These are phyloP conservation scores for Chaetomiaceae sp. DNA, from an alignment of 2,329 filamentous ascomycete species.

Conservation along the genomic window DNA sequence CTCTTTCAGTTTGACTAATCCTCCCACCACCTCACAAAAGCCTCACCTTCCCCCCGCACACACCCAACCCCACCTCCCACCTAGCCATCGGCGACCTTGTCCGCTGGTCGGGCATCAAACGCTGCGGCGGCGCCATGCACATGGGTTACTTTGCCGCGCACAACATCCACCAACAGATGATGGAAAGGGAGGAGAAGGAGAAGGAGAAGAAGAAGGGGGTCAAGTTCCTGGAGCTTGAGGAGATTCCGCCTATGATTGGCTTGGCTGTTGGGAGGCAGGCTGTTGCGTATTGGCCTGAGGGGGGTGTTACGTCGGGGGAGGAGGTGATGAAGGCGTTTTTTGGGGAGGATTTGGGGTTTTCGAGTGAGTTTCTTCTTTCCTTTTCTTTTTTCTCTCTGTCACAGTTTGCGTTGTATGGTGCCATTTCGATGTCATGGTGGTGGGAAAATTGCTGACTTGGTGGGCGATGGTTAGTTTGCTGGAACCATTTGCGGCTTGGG, in stretches of 20 bases:
- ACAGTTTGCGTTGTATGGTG: background rate
- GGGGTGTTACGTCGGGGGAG: constrained; percentile 55
- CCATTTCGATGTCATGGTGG: background rate
- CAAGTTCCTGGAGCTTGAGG: constrained; percentile 44
- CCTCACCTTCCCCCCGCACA: constrained; percentile 48
- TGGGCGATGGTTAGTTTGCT: constrained; percentile 44
- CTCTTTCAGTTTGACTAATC: background rate
- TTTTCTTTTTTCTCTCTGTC: background rate
- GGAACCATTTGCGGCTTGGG: constrained; percentile 48
- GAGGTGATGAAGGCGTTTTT: constrained; percentile 62
- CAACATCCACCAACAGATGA: constrained; percentile 63
- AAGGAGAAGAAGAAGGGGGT: constrained; percentile 39
- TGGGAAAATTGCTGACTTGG: constrained; percentile 5
- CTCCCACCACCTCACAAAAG: constrained; percentile 30
- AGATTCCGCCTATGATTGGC: constrained; percentile 62
- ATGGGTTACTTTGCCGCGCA: constrained; percentile 61
- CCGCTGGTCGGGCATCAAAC: constrained; percentile 73
- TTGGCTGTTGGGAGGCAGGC: constrained; percentile 67
- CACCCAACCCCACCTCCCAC: constrained; percentile 56
- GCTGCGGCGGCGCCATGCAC: constrained; percentile 70
- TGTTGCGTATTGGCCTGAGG: constrained; percentile 54
- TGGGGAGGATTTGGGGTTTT: constrained; percentile 60
- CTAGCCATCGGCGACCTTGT: constrained; percentile 67
- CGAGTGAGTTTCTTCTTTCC: constrained; percentile 18
- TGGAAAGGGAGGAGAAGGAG: constrained; percentile 36